Base-by-base conservation (phyloP, 495 filamentous ascomycete species). In the Penicillium dipodomyicola region DNA sequence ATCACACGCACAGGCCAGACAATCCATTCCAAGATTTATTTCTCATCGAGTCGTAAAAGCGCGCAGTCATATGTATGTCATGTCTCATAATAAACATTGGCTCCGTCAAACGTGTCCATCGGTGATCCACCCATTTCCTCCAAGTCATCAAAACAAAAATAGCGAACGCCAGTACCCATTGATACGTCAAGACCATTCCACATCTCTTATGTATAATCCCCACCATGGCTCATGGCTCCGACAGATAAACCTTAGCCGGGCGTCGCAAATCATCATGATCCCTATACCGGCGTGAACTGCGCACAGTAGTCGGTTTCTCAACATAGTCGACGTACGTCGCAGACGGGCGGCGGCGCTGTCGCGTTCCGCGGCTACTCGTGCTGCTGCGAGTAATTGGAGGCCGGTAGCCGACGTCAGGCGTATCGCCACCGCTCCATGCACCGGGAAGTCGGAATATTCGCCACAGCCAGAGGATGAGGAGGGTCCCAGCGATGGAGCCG, bases 401-500 rank as follows among this genome's bases (percentile, higher is more conserved):
- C 11, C 56, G 54, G 51, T 69, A 68, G 23, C 65, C 63, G 51
- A 62, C 60, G 25, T 76, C 70, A 0, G 67, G 58, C 17, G 65
- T 57, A 3, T 50, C 57, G 1, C 58, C 66, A 15, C 64, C 56
- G 27, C 51, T 57, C 45, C 64, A 64, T 2, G 65, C 65, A 0
- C 63, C 61, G 0, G 67, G 67, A 9, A 70, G 53, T 19, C 53
- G 33, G 50, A 67, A 73, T 0, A 71, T 12, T 23, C 63, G 61
- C 58, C 64, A 70, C n/a, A 84, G 70, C 82, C 82, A 84, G 23
- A 80, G 60, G 4, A 85, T 51, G 0, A 84, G 63, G 0, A 85
- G 68, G 1, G 83, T 71, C 7, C 82, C 83, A 46, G 67, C 80
- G 48, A 85, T 79, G 20, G 77, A 76, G 33, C 83, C 83, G 61